Conservation (phyloP, 805 yeast genomes). For the Priceomyces medius region DNA sequence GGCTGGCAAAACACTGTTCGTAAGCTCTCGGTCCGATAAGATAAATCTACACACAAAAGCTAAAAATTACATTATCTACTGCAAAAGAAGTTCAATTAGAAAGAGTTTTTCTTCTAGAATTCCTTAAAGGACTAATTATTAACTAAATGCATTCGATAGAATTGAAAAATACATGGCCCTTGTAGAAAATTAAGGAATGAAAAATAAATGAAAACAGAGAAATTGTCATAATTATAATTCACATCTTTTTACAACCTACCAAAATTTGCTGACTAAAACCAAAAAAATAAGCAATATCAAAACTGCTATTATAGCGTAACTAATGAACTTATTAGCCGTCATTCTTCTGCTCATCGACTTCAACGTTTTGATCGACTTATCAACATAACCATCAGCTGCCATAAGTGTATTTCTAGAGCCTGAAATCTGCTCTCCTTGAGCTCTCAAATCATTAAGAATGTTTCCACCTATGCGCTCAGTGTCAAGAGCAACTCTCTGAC, state of each 20-base stretch:
- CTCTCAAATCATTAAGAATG: constrained; percentile 80
- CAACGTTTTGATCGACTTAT: constrained; percentile 80
- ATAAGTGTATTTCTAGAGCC: constrained; percentile 82
- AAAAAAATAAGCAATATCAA: constrained; percentile 76
- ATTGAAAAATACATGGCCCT: background rate
- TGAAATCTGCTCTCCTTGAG: constrained; percentile 89
- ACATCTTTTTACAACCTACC: constrained; percentile 29
- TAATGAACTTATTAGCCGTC: constrained; percentile 86
- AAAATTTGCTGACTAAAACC: constrained; percentile 80
- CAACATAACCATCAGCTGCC: constrained; percentile 93
- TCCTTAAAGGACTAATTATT: background rate
- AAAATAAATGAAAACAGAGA: background rate
- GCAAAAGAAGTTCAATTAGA: too few species aligned
- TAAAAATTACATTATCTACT: too few species aligned
- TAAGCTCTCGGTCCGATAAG: too few species aligned
- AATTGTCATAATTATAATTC: background rate
- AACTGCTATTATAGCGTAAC: constrained; percentile 88
- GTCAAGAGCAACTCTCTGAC: constrained; percentile 87
- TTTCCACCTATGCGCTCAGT: constrained; percentile 91
- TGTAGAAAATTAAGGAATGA: background rate
- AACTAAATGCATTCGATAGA: background rate
- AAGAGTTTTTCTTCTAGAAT: too few species aligned
- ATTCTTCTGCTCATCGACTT: constrained; percentile 89
- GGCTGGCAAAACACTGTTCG: background rate
- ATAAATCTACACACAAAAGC: too few species aligned